Conservation (phyloP, 2,329 filamentous ascomycete species). For the Trichoderma sp. region DNA sequence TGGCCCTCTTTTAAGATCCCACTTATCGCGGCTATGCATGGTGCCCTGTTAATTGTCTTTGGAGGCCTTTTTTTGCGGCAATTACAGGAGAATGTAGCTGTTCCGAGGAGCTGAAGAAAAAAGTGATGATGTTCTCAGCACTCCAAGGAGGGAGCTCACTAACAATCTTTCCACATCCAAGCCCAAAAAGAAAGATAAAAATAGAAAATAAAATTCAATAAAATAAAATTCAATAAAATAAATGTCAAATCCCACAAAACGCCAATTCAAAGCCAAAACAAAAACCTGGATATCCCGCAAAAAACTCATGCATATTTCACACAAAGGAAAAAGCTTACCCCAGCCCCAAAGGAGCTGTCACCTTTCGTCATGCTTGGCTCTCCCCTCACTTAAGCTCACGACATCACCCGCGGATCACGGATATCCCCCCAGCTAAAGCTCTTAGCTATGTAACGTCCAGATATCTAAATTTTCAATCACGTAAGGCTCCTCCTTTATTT, state of each 20-base stretch:
- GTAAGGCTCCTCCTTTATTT: neutral
- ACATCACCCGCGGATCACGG: neutral
- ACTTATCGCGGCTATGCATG: constrained; percentile 9
- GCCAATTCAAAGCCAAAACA: neutral
- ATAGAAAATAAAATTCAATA: neutral
- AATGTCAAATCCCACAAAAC: neutral
- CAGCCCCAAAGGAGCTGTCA: neutral
- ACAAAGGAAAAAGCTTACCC: neutral
- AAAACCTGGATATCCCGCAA: neutral
- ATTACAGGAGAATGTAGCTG: neutral
- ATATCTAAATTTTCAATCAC: neutral
- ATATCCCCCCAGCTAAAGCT: neutral
- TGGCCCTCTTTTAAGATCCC: neutral
- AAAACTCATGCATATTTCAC: neutral
- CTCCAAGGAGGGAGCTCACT: neutral
- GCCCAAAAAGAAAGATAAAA: neutral
- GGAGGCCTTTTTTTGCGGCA: neutral
- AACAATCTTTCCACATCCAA: neutral
- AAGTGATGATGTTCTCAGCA: neutral
- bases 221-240: neutral
- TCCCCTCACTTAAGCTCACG: neutral
- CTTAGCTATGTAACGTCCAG: neutral
- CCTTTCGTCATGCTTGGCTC: neutral
- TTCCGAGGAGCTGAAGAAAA: neutral
- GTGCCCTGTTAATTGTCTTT: neutral